These are phyloP conservation scores for Haberlea rhodopensis DNA, from an alignment of 257 asterid genomes.

Conservation along the genomic window DNA sequence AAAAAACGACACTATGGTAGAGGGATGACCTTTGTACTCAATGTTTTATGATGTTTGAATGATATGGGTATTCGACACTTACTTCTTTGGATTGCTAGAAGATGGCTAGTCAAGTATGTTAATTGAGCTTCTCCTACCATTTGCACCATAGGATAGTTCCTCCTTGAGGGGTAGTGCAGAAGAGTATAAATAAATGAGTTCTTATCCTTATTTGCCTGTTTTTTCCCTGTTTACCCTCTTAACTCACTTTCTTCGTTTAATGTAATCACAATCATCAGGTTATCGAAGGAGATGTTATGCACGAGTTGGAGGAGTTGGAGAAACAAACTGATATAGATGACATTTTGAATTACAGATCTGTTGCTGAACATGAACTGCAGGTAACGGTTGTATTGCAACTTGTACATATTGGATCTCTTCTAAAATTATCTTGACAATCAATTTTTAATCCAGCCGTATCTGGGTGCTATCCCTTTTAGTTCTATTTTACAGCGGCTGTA, in stretches of 20 bases:
- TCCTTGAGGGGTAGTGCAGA: slow-evolving; percentile 17
- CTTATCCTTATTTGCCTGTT: slow-evolving; percentile 25
- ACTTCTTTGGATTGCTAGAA: slow-evolving; percentile 13
- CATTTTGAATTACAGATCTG: slow-evolving; percentile 78
- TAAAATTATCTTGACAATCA: slow-evolving; percentile 19
- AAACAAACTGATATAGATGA: slow-evolving; percentile 79
- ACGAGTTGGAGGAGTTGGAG: slow-evolving; percentile 82
- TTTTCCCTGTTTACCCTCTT: slow-evolving; percentile 18
- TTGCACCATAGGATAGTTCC: slow-evolving; percentile 17
- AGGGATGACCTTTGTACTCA: neutral
- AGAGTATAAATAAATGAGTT: slow-evolving; percentile 13
- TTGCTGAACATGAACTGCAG: slow-evolving; percentile 83
- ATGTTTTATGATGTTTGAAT: neutral
- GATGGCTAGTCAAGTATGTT: slow-evolving; percentile 15
- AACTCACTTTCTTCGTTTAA: neutral
- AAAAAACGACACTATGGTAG: neutral
- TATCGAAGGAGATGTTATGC: slow-evolving; percentile 61
- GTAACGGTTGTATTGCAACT: slow-evolving; percentile 33
- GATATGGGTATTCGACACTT: neutral
- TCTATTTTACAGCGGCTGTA: neutral
- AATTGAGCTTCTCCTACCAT: slow-evolving; percentile 17
- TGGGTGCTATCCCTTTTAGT: neutral
- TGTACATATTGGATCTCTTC: slow-evolving; percentile 3
- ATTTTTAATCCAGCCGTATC: neutral
- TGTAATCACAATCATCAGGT: slow-evolving; percentile 43